These are phyloP conservation scores for Peribolospora baueri DNA, from an alignment of 768 basidiomycete species.

Conservation along the genomic window DNA sequence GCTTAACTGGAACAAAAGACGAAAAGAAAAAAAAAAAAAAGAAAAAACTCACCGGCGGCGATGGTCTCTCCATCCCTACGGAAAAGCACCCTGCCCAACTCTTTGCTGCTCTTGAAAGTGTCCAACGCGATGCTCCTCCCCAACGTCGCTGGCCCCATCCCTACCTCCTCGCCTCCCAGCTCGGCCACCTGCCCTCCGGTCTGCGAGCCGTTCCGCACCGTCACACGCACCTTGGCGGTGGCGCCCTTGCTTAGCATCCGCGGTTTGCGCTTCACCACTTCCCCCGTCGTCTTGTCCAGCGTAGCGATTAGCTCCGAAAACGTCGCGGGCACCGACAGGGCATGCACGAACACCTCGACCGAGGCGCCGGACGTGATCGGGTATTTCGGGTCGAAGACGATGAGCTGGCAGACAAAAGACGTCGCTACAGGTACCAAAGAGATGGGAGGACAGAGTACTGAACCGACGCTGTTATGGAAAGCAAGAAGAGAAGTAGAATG, in stretches of 20 bases:
- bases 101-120: conserved; percentile 64
- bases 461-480: conserved; percentile 36
- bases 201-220: conserved; percentile 34
- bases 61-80: conserved; percentile 81
- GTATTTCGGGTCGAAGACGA: conserved; percentile 74
- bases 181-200: conserved; percentile 16
- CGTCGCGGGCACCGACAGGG: conserved; percentile 70
- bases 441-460: conserved; percentile 53
- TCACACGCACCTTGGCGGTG: conserved; percentile 68
- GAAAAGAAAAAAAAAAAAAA: not conserved
- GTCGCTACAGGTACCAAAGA: conserved; percentile 52
- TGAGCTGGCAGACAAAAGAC: conserved; percentile 59
- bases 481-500: not conserved
- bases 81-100: conserved; percentile 80
- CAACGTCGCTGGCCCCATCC: conserved; percentile 19
- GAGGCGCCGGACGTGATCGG: conserved; percentile 72
- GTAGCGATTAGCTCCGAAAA: conserved; percentile 54
- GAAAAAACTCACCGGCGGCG: conserved; percentile 40
- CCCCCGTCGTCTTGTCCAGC: conserved; percentile 52
- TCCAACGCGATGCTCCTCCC: conserved; percentile 57
- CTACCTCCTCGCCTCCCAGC: not conserved
- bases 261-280: conserved; percentile 50
- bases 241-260: conserved; percentile 61
- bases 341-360: conserved; percentile 91
- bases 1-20: no score